A percentile compares a stretch with the other conserved stretches of the same genome.
phyloP scores from a whole-genome alignment of 768 basidiomycete genomes.

The Gloeostereum incarnatum region DNA sequence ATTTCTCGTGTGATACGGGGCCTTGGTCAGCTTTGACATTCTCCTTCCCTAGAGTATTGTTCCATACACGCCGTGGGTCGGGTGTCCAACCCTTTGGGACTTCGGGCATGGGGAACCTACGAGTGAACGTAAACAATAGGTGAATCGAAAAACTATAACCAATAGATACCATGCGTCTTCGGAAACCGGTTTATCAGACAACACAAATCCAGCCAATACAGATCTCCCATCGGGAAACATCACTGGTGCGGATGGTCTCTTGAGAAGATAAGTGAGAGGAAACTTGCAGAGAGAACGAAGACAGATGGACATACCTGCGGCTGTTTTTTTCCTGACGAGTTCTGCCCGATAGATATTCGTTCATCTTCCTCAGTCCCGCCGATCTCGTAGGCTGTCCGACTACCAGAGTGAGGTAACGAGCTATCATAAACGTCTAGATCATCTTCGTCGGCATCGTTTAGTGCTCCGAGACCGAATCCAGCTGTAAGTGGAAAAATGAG shows the following conservation, averaged over 20 bases:
- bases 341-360: slow-evolving; percentile 32
- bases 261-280: slow-evolving; percentile 16
- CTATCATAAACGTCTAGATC: slow-evolving; percentile 79
- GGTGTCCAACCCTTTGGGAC: slow-evolving; percentile 82
- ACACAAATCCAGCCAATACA: slow-evolving; percentile 67
- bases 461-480: slow-evolving; percentile 82
- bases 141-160: slow-evolving; percentile 2
- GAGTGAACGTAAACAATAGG: slow-evolving; percentile 3
- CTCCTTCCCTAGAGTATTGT: slow-evolving; percentile 38
- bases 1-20: slow-evolving; percentile 30
- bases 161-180: slow-evolving; percentile 59
- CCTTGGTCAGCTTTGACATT: slow-evolving; percentile 18
- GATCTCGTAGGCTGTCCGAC: slow-evolving; percentile 57
- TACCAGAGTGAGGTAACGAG: slow-evolving; percentile 19
- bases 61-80: slow-evolving; percentile 72
- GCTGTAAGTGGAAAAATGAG: slow-evolving; percentile 27
- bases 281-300: neutral
- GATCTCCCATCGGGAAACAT: slow-evolving; percentile 69
- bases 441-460: slow-evolving; percentile 93
- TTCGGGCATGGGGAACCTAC: slow-evolving; percentile 78
- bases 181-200: slow-evolving; percentile 56
- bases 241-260: slow-evolving; percentile 22
- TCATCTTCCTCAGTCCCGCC: slow-evolving; percentile 59
- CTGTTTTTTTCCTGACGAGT: slow-evolving; percentile 12
- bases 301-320: slow-evolving; percentile 17